Base-by-base conservation (phyloP, 2,329 filamentous ascomycete genomes). In the Calonectria hongkongensis region DNA sequence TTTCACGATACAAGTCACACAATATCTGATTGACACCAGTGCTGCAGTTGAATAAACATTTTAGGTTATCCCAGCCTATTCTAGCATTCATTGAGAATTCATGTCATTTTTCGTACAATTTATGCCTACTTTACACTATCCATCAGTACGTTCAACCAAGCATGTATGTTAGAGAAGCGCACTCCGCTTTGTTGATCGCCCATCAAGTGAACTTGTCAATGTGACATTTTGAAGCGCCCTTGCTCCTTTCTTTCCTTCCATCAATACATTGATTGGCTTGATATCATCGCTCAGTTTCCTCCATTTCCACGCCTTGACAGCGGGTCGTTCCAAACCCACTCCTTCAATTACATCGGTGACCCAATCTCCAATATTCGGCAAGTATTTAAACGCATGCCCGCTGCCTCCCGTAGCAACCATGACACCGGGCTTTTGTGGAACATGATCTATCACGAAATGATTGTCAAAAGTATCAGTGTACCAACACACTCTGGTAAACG, bases 321-420 rank as follows among this genome's bases (percentile, higher is more conserved):
- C 68, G 4, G 64, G 64, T 2, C 68, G 48, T 0, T 68, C 68
- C 33, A 50, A 7, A 5, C n/a, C 68, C n/a, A 65, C 64, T 5
- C 73, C 71, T 13, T 77, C 75, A 0, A 78, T 33, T 4, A 76
- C 85, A 73, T 91, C 87, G 0, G 88, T 84, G 15, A 92, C 87
- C 73, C 85, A 86, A 43, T 87, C 87, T 1, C 91, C 90, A 74
- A 92, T 86, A 3, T 88, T 88, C 0, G 91, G 91, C 62, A 92
- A 78, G 72, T 90, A 92, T 76, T 92, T 92, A 80, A 92, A 92
- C 0, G 85, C 91, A 80, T 92, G 91, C 0, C 91, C 91, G 43
- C 87, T 89, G 0, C 91, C 92, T 0, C 90, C 91, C 0, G 91
- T 92, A 2, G 90, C 90, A 0, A 92, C 85, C 77, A 92, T 89